Base-by-base conservation (phyloP, 1,139 yeast genomes). In the Hanseniaspora sp. region DNA sequence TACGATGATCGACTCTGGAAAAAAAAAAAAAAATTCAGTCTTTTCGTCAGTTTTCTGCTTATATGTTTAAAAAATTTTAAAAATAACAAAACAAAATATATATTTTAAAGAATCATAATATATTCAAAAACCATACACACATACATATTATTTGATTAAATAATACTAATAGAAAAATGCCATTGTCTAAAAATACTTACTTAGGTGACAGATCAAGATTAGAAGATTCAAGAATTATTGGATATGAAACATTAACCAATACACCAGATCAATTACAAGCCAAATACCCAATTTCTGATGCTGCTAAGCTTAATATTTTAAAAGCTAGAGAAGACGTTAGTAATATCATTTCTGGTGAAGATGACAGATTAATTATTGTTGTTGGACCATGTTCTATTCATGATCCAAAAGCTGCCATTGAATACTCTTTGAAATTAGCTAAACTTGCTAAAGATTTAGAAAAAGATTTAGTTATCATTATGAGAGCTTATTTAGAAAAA, bases 311-410 rank as follows among this genome's bases (percentile, higher is more conserved):
- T 53, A 80, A 74, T 57, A 86, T 92, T 55, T 67, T 83, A 52
- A 72, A 75, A 53, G 96, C 95, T 37, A 80, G 98, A 70, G 79
- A 83, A 60, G 80, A 78, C 37, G 83, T 95, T 1, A 78, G 81
- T 53, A 77, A 79, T 48, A 80, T 87, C 56, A 69, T 87, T 57
- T 76, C 78, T 58, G 95, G 95, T 51, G 74, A 76, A 57, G 95
- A 85, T 63, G 96, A 87, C 69, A 76, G 95, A 62, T 71, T 86
- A 59, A 74, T 87, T 39, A 77, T 87, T 37, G 87, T 92, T 51
- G 84, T 92, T 59, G 98, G 98, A 1, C 98, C 98, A 57, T 92
- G 98, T 69, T 92, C 97, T 6, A 82, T 92, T 61, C 97, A 92
- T 66, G 98, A 92, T 68, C 92, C 96, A 33, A 76, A 74, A 54